A percentile compares a stretch with the other conserved stretches of the same genome.
Conservation (phyloP, 257 asterid genomes). For the Salvia hispanica region DNA sequence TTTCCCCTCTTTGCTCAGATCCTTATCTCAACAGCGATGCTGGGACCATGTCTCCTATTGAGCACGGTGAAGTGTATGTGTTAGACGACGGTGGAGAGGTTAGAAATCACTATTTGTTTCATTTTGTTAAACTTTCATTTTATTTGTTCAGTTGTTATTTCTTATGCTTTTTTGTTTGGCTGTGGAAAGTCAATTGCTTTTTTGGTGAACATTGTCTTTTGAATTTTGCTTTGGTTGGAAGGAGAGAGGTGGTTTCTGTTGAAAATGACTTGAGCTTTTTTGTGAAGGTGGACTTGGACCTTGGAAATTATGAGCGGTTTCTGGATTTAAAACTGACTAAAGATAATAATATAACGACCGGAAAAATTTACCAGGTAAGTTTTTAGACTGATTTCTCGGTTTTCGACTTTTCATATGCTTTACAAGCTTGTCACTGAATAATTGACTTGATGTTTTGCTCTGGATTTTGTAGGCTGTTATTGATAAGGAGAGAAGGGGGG, state of each 20-base stretch:
- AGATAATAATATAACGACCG: constrained; percentile 88
- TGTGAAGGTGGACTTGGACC: constrained; percentile 95
- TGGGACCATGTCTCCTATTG: constrained; percentile 98
- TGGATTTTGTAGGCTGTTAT: constrained; percentile 50
- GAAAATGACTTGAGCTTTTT: constrained; percentile 32
- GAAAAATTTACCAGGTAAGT: constrained; percentile 89
- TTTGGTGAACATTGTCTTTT: constrained; percentile 4
- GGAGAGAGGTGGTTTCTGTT: neutral
- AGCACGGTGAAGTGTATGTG: constrained; percentile 94
- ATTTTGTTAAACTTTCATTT: no score
- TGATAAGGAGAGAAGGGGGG: constrained; percentile 80
- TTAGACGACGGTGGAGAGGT: constrained; percentile 99
- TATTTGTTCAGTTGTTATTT: neutral
- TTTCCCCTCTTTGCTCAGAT: constrained; percentile 47
- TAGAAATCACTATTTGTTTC: constrained; percentile 28
- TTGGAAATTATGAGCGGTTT: constrained; percentile 94
- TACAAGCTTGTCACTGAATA: constrained; percentile 6
- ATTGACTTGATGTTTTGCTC: constrained; percentile 30
- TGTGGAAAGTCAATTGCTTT: constrained; percentile 15
- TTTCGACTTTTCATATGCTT: neutral
- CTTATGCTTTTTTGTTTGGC: constrained; percentile 6
- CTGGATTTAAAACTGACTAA: constrained; percentile 78
- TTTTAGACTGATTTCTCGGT: neutral
- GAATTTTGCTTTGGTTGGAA: neutral
- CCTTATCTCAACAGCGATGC: constrained; percentile 95